Evolutionary conservation across 2,329 filamentous ascomycete genomes (phyloP), one percentile per base, ranked within the genome.

Genomic region (Talaromyces sp.): DNA sequence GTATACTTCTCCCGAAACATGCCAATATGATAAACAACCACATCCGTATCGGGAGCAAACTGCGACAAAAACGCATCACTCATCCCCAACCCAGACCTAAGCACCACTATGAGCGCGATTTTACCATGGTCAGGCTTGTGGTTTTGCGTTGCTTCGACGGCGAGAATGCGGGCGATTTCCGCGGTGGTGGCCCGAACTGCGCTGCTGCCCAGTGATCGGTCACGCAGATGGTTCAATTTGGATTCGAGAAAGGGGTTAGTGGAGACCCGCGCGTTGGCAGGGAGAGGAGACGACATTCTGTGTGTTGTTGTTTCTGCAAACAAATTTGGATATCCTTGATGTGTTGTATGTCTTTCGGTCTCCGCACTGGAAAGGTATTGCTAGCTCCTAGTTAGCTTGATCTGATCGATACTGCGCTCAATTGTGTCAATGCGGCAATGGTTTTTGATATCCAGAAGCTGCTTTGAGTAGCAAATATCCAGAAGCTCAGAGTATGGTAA

Each of bases 81-180:
- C 78, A 80, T 80, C 35, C 74, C 70, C 5, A 80, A 66, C 1
- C 78, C 77, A 3, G 77, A 79, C 13, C 78, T 77, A 35, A 78
- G 69, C 39, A 78, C 70, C 49, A 76, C 72, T 22, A 69, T 68
- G 49, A 69, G 56, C 6, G 62, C 68, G 22, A 69, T 60, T 41
- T 67, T 68, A 47, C 66, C 67, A 27, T 57, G 37, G 14, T 50
- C 31, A 2, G 52, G 64, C 4, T 33, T 47, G 31, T 60, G 59
- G 56, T 65, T 62, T 41, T 64, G 56, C 19, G 66, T 67, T 19
- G 66, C 67, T 54, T 68, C 67, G 54, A 67, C 67, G 6, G 67
- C 67, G 10, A 68, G 60, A 31, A 68, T 67, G 19, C 63, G 67
- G n/a, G 67, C 62, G 43, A 68, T 65, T 52, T 67, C 66, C 27